Evolutionary conservation across 805 yeast species (phyloP).

Genomic region (Lachancea fermentati): DNA sequence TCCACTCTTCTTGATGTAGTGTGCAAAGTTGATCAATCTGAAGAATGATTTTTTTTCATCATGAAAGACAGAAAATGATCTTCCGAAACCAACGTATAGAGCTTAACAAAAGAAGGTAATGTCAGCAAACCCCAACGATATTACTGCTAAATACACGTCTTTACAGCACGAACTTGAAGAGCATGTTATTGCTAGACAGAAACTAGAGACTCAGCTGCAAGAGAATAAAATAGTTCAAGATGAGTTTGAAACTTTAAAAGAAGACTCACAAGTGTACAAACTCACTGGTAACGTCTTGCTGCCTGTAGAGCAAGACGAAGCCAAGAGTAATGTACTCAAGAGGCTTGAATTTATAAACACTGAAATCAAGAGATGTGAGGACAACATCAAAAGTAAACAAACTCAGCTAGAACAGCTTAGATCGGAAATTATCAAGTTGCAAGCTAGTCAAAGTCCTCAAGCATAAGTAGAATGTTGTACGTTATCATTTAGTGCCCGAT

Average conservation of each 20-base stretch:
- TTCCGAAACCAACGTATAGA: neutral
- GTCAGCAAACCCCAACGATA: slow-evolving; percentile 4
- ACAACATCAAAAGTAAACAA: slow-evolving; percentile 54
- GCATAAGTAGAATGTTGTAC: neutral
- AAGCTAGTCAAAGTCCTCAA: slow-evolving; percentile 22
- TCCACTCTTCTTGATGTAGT: no score
- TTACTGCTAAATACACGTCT: slow-evolving; percentile 33
- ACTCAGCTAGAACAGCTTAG: slow-evolving; percentile 53
- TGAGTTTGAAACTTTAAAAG: slow-evolving; percentile 64
- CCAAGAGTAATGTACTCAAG: slow-evolving; percentile 76
- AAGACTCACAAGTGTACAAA: slow-evolving; percentile 75
- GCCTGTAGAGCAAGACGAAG: slow-evolving; percentile 83
- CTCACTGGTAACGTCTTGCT: slow-evolving; percentile 87
- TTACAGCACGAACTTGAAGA: slow-evolving; percentile 45
- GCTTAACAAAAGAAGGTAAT: neutral
- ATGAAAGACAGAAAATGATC: neutral
- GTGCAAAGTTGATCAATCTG: neutral
- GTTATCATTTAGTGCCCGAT: neutral
- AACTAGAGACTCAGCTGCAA: slow-evolving; percentile 88
- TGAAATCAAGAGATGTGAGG: slow-evolving; percentile 77
- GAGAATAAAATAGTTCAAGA: slow-evolving; percentile 85
- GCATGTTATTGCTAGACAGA: slow-evolving; percentile 67
- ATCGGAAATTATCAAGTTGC: slow-evolving; percentile 44
- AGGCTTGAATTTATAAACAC: slow-evolving; percentile 80
- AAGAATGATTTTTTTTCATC: neutral